Conservation (phyloP, 805 yeast species). For the Metschnikowia borealis region DNA sequence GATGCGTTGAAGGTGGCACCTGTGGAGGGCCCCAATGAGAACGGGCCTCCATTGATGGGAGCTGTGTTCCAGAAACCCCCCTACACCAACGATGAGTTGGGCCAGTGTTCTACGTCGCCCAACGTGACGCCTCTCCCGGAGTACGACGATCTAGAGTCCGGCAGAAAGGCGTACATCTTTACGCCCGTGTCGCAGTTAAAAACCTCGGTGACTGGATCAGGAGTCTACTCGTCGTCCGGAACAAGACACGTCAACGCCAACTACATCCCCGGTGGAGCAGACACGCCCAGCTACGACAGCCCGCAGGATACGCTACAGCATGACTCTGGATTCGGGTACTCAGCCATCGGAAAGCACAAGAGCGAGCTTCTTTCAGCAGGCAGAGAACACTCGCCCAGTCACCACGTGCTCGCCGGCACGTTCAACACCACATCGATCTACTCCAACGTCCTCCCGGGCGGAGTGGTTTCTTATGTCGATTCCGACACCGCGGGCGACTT, state of each 20-base stretch:
- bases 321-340: slow-evolving; percentile 5
- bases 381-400: slow-evolving; percentile 11
- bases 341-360: slow-evolving; percentile 5
- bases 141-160: slow-evolving; percentile 32
- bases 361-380: slow-evolving; percentile 12
- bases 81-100: slow-evolving; percentile 76
- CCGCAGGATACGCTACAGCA: slow-evolving; percentile 5
- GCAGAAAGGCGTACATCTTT: slow-evolving; percentile 39
- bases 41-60: slow-evolving; percentile 92
- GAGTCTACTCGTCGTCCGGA: slow-evolving; percentile 12
- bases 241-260: slow-evolving; percentile 15
- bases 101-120: slow-evolving; percentile 53
- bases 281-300: slow-evolving; percentile 3
- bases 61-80: slow-evolving; percentile 79
- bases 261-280: slow-evolving; percentile 12
- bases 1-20: slow-evolving; percentile 81
- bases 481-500: slow-evolving; percentile 5
- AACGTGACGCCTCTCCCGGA: slow-evolving; percentile 38
- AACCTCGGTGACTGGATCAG: slow-evolving; percentile 20
- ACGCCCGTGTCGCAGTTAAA: slow-evolving; percentile 44
- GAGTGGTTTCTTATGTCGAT: slow-evolving; percentile 34
- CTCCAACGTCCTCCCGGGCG: slow-evolving; percentile 36
- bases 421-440: slow-evolving; percentile 33
- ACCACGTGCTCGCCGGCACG: slow-evolving; percentile 11
- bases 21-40: slow-evolving; percentile 67